Evolutionary conservation across 768 basidiomycete species (phyloP).

Genomic region (Suillus paluster): DNA sequence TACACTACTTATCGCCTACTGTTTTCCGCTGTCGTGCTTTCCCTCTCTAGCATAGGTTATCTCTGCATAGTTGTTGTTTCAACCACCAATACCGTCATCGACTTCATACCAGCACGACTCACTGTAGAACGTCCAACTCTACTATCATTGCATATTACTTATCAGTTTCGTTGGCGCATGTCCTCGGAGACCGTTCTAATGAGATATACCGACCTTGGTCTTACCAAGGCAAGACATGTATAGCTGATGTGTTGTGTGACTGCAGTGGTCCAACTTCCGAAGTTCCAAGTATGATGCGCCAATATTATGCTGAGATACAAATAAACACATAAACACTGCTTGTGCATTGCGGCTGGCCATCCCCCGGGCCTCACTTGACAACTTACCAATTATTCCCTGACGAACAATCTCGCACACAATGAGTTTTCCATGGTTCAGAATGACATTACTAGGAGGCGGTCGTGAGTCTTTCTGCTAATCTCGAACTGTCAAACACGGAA

Average conservation of each 20-base stretch:
- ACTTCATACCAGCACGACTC: constrained; percentile 2
- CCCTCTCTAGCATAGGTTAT: not conserved
- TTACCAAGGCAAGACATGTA: not conserved
- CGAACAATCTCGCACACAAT: constrained; percentile 30
- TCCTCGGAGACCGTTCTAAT: not conserved
- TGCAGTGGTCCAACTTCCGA: not conserved
- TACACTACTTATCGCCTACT: constrained; percentile 2
- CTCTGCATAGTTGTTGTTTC: not conserved
- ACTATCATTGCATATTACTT: constrained; percentile 4
- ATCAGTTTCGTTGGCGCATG: not conserved
- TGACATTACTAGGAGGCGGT: constrained; percentile 49
- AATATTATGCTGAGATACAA: constrained; percentile 5
- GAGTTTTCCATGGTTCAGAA: constrained; percentile 62
- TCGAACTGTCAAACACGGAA: not conserved
- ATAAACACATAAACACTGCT: too few species aligned
- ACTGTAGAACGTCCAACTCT: constrained; percentile 8
- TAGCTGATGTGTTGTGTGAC: not conserved
- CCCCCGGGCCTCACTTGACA: not conserved
- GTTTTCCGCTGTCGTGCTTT: constrained; percentile 5
- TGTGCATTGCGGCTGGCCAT: not conserved
- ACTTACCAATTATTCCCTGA: not conserved
- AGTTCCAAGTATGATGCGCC: constrained; percentile 3
- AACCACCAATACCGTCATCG: constrained; percentile 9
- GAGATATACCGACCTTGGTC: not conserved
- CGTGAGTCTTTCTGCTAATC: constrained; percentile 43